Percentiles rank a stretch among this genome's conserved stretches.
These are phyloP conservation scores for Novymonas esmeraldas DNA, from an alignment of 208 protist genomes.

Conservation along the genomic window DNA sequence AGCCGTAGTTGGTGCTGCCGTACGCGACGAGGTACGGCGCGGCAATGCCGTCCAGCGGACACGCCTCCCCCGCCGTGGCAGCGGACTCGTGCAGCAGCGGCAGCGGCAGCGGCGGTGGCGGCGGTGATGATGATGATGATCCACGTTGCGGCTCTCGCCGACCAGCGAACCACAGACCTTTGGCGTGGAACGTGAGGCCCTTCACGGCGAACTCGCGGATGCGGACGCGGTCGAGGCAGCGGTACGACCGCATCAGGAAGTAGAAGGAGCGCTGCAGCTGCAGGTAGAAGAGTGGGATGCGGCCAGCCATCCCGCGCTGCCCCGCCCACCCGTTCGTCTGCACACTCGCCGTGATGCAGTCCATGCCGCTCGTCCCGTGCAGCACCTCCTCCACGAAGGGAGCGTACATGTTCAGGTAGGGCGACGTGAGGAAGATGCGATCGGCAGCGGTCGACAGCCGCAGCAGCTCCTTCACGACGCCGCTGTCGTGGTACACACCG, in stretches of 20 bases:
- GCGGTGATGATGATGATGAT: neutral
- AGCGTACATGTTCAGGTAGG: conserved; percentile 86
- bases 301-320: conserved; percentile 61
- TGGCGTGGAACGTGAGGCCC: conserved; percentile 85
- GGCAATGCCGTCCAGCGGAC: conserved; percentile 19
- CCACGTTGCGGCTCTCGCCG: conserved; percentile 3
- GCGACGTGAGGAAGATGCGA: conserved; percentile 74
- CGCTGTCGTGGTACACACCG: conserved; percentile 69
- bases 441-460: conserved; percentile 33
- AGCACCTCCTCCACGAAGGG: conserved; percentile 64
- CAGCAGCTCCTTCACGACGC: conserved; percentile 56
- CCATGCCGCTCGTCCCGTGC: conserved; percentile 21
- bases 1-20: conserved; percentile 90
- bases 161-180: conserved; percentile 75
- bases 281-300: conserved; percentile 85
- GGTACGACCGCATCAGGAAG: conserved; percentile 60
- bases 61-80: neutral
- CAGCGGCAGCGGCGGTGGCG: neutral
- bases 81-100: no score
- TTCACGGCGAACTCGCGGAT: conserved; percentile 68
- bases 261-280: conserved; percentile 83
- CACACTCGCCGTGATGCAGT: conserved; percentile 79
- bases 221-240: conserved; percentile 53
- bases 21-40: conserved; percentile 77
- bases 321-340: conserved; percentile 80